Conservation (phyloP, 768 basidiomycete species). For the Mycena amicta region DNA sequence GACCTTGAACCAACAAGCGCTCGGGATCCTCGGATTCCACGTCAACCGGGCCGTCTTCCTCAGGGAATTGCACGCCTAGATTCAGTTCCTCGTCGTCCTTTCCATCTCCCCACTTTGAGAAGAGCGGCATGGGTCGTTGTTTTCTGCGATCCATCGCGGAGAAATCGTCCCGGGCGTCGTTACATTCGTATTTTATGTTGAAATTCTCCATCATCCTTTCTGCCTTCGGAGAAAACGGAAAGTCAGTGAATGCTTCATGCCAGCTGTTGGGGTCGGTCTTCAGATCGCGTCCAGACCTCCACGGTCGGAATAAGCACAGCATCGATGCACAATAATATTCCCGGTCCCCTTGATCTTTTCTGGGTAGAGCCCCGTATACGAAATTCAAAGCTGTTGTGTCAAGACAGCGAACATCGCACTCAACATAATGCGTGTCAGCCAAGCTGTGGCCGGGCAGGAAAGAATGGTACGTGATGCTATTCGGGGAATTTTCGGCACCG, state of each 20-base stretch:
- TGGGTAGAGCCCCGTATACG: constrained; percentile 27
- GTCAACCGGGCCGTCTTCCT: not conserved
- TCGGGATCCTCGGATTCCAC: not conserved
- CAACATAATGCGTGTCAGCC: not conserved
- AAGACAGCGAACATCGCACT: not conserved
- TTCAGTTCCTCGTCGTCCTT: not conserved
- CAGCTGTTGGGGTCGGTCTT: constrained; percentile 20
- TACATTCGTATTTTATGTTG: constrained; percentile 31
- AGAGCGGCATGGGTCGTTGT: constrained; percentile 4
- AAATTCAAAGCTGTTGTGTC: constrained; percentile 28
- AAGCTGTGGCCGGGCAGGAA: not conserved
- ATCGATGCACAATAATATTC: constrained; percentile 34
- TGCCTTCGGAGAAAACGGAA: constrained; percentile 19
- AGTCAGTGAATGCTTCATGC: constrained; percentile 20
- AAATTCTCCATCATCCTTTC: constrained; percentile 28
- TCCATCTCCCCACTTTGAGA: not conserved
- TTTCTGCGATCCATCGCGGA: not conserved
- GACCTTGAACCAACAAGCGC: not conserved
- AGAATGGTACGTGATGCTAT: too few species aligned
- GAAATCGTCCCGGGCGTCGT: constrained; percentile 32
- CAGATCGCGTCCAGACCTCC: constrained; percentile 26
- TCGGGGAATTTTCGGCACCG: too few species aligned
- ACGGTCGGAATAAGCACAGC: constrained; percentile 28
- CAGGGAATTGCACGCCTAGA: not conserved
- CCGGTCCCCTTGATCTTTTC: constrained; percentile 30